phyloP scores from a whole-genome alignment of 2,329 filamentous ascomycete species.

The Xylariaceae sp. region DNA sequence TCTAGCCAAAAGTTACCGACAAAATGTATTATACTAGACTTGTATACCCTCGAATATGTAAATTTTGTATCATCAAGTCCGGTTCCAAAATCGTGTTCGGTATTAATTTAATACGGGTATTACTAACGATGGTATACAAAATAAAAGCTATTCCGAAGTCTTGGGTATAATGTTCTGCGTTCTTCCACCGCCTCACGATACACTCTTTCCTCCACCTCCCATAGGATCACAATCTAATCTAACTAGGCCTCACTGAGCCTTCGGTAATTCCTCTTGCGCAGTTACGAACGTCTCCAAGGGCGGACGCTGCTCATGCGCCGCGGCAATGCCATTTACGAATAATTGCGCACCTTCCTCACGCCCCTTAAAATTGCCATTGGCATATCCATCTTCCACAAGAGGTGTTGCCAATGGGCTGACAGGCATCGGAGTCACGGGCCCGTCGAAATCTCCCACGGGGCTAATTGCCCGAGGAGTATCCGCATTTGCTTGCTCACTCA shows the following conservation, averaged over 20 bases:
- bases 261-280: constrained; percentile 53
- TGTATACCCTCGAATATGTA: constrained; percentile 6
- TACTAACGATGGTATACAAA: constrained; percentile 23
- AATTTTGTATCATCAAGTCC: constrained; percentile 9
- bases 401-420: constrained; percentile 25
- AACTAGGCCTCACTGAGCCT: constrained; percentile 4
- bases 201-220: neutral
- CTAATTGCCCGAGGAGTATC: neutral
- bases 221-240: neutral
- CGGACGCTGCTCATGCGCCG: constrained; percentile 27
- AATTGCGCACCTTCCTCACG: neutral
- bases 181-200: no score
- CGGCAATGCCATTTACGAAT: constrained; percentile 10
- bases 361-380: neutral
- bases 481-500: constrained; percentile 13
- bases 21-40: constrained; percentile 17
- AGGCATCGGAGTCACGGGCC: constrained; percentile 14
- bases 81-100: neutral
- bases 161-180: constrained; percentile 19
- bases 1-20: neutral
- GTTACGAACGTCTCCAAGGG: constrained; percentile 62
- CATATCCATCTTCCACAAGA: neutral
- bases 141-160: constrained; percentile 20
- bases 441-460: neutral
- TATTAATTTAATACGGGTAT: neutral